Percentiles rank a stretch among this genome's conserved stretches.
Evolutionary conservation across 169 alveolate genomes (phyloP).

Genomic region (Plasmodium inui): DNA sequence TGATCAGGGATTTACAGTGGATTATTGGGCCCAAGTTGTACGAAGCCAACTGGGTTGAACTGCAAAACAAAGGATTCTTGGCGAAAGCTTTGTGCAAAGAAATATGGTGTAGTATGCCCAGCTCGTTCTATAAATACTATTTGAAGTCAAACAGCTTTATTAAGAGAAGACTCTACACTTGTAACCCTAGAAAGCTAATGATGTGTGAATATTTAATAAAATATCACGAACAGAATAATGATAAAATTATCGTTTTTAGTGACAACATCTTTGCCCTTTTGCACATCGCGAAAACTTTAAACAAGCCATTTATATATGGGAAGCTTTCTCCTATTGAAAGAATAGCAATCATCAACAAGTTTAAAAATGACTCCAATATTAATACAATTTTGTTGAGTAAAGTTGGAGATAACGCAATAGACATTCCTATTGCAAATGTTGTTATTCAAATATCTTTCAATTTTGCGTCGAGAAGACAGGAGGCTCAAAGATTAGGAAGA

Average conservation of each 20-base stretch:
- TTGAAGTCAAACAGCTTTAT: conserved; percentile 90
- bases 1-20: conserved; percentile 97
- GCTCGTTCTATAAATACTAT: conserved; percentile 95
- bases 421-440: conserved; percentile 99
- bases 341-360: conserved; percentile 92
- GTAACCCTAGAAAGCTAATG: conserved; percentile 97
- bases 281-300: conserved; percentile 90
- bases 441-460: conserved; percentile 98
- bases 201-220: conserved; percentile 95
- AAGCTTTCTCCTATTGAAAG: conserved; percentile 92
- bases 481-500: conserved; percentile 99
- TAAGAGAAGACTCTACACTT: conserved; percentile 95
- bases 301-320: conserved; percentile 94
- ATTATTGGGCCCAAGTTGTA: conserved; percentile 99
- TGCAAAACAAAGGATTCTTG: conserved; percentile 96
- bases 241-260: conserved; percentile 97
- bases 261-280: conserved; percentile 97
- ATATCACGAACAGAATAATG: conserved; percentile 97
- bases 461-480: conserved; percentile 98
- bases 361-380: conserved; percentile 85
- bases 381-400: conserved; percentile 95
- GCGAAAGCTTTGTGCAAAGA: conserved; percentile 98
- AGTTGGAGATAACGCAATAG: conserved; percentile 99
- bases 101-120: conserved; percentile 99
- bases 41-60: conserved; percentile 99